These are phyloP conservation scores for Tricladium varicosporioides DNA, from an alignment of 2,329 filamentous ascomycete genomes.

Conservation along the genomic window DNA sequence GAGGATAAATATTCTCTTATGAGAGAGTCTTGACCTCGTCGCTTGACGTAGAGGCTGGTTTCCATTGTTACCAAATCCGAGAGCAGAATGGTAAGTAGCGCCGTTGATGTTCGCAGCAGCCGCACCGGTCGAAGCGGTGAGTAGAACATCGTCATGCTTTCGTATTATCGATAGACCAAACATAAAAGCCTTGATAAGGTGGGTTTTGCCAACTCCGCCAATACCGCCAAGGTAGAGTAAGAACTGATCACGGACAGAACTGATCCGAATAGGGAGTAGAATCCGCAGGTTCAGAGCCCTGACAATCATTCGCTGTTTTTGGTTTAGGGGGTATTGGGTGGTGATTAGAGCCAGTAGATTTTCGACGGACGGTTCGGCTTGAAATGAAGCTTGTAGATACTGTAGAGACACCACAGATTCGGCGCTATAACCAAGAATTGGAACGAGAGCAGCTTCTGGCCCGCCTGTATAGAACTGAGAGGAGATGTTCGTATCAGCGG, in stretches of 20 bases:
- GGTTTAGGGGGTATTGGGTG: slow-evolving; percentile 9
- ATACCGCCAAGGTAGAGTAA: slow-evolving; percentile 11
- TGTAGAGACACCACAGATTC: slow-evolving; percentile 5
- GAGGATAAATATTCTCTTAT: slow-evolving; percentile 10
- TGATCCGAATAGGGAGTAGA: slow-evolving; percentile 6
- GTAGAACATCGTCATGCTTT: slow-evolving; percentile 5
- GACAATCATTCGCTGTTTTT: slow-evolving; percentile 7
- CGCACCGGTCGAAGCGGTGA: not conserved
- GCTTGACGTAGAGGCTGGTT: slow-evolving; percentile 8
- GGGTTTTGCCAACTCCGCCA: slow-evolving; percentile 10
- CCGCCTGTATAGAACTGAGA: slow-evolving; percentile 3
- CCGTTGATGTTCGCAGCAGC: slow-evolving; percentile 6
- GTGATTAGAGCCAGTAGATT: slow-evolving; percentile 2
- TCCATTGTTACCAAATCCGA: slow-evolving; percentile 6
- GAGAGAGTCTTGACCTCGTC: slow-evolving; percentile 5
- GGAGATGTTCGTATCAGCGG: slow-evolving; percentile 3
- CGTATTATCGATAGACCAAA: slow-evolving; percentile 8
- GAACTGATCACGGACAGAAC: slow-evolving; percentile 8
- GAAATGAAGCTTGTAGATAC: slow-evolving; percentile 3
- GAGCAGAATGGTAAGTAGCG: slow-evolving; percentile 9
- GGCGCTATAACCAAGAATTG: slow-evolving; percentile 7
- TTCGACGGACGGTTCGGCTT: slow-evolving; percentile 1
- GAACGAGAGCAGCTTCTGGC: slow-evolving; percentile 7
- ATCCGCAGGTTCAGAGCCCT: slow-evolving; percentile 5
- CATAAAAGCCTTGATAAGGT: slow-evolving; percentile 11